phyloP scores from a whole-genome alignment of 2,329 filamentous ascomycete species.

The Colletotrichum musae region DNA sequence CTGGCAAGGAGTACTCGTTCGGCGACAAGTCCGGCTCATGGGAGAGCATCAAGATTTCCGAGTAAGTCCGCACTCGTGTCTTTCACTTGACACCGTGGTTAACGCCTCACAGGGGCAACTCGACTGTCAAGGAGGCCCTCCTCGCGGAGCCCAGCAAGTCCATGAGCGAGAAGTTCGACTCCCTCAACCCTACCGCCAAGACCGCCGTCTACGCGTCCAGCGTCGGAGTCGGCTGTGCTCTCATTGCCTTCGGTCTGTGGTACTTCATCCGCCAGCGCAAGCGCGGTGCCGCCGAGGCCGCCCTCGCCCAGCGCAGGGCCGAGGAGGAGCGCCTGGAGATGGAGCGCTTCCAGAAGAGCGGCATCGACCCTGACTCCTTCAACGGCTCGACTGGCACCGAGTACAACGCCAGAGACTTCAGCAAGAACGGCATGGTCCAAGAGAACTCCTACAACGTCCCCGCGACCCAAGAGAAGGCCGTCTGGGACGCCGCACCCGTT shows the following conservation, averaged over 20 bases:
- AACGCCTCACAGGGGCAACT: slow-evolving; percentile 65
- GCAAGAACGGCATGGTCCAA: slow-evolving; percentile 47
- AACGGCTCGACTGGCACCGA: slow-evolving; percentile 52
- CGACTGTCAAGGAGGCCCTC: slow-evolving; percentile 65
- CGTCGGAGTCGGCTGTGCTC: slow-evolving; percentile 59
- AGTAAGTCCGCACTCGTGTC: slow-evolving; percentile 10
- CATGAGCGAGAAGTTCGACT: slow-evolving; percentile 67
- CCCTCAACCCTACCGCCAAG: slow-evolving; percentile 65
- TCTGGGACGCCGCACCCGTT: slow-evolving; percentile 40
- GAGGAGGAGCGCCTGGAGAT: slow-evolving; percentile 66
- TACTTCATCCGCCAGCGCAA: slow-evolving; percentile 71
- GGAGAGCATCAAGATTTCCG: slow-evolving; percentile 72
- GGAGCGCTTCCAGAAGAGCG: slow-evolving; percentile 63
- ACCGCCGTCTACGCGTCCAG: slow-evolving; percentile 66
- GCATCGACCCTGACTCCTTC: slow-evolving; percentile 64
- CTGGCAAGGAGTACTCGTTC: slow-evolving; percentile 76
- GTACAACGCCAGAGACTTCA: slow-evolving; percentile 53
- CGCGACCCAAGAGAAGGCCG: slow-evolving; percentile 48
- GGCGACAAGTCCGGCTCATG: slow-evolving; percentile 73
- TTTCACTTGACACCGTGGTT: slow-evolving; percentile 18
- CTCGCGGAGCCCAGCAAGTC: slow-evolving; percentile 57
- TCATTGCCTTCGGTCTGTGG: slow-evolving; percentile 60
- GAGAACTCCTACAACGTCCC: slow-evolving; percentile 51
- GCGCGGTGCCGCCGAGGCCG: slow-evolving; percentile 66
- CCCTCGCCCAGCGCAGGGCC: slow-evolving; percentile 58